Conservation (phyloP, 805 yeast species). For the Sungouiella thailandica region DNA sequence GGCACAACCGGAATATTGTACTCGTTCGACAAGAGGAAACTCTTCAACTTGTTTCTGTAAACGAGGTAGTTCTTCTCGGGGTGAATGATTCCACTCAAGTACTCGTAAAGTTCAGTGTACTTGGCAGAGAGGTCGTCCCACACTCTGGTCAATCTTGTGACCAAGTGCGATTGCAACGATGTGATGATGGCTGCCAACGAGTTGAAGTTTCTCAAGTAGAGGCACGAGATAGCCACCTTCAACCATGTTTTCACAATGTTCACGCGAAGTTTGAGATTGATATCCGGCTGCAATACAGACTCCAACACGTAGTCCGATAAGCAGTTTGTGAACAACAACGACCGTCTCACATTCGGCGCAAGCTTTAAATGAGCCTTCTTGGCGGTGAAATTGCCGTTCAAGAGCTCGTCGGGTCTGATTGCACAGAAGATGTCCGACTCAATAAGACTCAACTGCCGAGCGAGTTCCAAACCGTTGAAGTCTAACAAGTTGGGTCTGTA, state of each 20-base stretch:
- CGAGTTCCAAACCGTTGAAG: slow-evolving; percentile 66
- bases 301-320: slow-evolving; percentile 71
- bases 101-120: slow-evolving; percentile 57
- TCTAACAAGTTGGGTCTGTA: slow-evolving; percentile 51
- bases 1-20: slow-evolving; percentile 66
- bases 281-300: slow-evolving; percentile 52
- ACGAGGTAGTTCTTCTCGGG: slow-evolving; percentile 71
- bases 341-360: slow-evolving; percentile 59
- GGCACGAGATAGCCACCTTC: slow-evolving; percentile 65
- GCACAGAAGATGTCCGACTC: slow-evolving; percentile 64
- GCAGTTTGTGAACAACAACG: slow-evolving; percentile 65
- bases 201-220: slow-evolving; percentile 70
- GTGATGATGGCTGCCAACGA: slow-evolving; percentile 77
- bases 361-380: slow-evolving; percentile 53
- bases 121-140: slow-evolving; percentile 59
- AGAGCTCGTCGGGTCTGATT: slow-evolving; percentile 59
- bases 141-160: slow-evolving; percentile 55
- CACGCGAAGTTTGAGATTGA: slow-evolving; percentile 45
- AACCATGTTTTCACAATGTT: slow-evolving; percentile 64
- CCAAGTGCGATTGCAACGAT: slow-evolving; percentile 64
- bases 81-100: slow-evolving; percentile 62
- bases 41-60: slow-evolving; percentile 59
- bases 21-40: slow-evolving; percentile 46
- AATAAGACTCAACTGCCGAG: slow-evolving; percentile 70
- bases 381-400: slow-evolving; percentile 59